A percentile compares a stretch with the other conserved stretches of the same genome.
These are phyloP conservation scores for Blastocystis sp. DNA, from an alignment of 352 stramenopile species.

Conservation along the genomic window DNA sequence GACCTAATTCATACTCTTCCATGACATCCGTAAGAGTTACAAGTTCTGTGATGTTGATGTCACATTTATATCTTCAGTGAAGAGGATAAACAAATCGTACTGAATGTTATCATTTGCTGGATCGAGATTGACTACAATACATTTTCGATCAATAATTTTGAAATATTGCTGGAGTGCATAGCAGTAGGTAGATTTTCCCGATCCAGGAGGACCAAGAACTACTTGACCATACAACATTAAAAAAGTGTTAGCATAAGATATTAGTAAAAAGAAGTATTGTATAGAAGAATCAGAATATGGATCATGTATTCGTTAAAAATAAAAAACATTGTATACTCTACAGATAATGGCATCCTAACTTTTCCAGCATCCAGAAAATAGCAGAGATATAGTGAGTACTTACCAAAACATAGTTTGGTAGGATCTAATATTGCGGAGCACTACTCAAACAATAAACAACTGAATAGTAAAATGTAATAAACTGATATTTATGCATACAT, in stretches of 20 bases:
- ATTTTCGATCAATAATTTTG: conserved; percentile 66
- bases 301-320: too few species aligned
- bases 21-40: conserved; percentile 87
- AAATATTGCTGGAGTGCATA: conserved; percentile 90
- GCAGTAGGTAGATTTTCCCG: conserved; percentile 96
- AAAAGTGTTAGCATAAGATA: background rate
- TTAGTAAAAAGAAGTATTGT: too few species aligned
- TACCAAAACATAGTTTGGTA: too few species aligned
- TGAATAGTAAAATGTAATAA: too few species aligned
- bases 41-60: conserved; percentile 88
- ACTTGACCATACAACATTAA: conserved; percentile 66
- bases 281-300: too few species aligned
- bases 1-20: conserved; percentile 69
- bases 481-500: too few species aligned
- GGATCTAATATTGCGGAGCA: too few species aligned
- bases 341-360: too few species aligned
- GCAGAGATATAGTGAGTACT: too few species aligned
- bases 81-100: conserved; percentile 58
- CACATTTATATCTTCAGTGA: conserved; percentile 65
- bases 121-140: conserved; percentile 93
- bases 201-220: conserved; percentile 76
- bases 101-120: conserved; percentile 84
- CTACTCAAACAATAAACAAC: too few species aligned
- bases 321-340: too few species aligned
- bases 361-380: too few species aligned